Evolutionary conservation across 805 yeast species (phyloP).

Genomic region (Barnettozyma pratensis): DNA sequence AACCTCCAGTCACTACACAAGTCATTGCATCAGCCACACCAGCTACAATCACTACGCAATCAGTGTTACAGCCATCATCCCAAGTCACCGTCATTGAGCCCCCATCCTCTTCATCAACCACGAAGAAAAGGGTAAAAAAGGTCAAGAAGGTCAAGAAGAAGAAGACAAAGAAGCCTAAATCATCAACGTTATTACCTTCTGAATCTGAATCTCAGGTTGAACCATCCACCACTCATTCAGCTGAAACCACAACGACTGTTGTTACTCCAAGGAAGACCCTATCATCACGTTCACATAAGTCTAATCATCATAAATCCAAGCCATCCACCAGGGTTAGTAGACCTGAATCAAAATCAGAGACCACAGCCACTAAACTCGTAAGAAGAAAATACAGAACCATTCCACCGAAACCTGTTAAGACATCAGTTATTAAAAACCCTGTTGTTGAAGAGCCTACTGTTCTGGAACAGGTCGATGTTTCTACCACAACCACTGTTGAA

Average conservation of each 20-base stretch:
- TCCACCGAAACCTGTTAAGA: no score
- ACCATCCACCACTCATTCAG: neutral
- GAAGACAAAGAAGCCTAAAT: slow-evolving; percentile 7
- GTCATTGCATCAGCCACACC: neutral
- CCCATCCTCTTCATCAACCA: neutral
- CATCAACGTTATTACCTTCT: neutral
- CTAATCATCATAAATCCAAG: no score
- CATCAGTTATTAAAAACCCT: no score
- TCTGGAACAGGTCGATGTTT: no score
- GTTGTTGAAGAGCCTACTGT: no score
- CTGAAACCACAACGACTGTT: neutral
- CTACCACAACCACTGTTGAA: neutral
- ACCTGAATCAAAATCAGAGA: no score
- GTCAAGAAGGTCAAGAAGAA: slow-evolving; percentile 10
- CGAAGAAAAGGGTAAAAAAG: slow-evolving; percentile 3
- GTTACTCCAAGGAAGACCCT: neutral
- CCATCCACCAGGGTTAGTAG: no score
- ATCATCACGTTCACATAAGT: neutral
- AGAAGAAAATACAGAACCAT: no score
- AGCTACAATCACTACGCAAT: neutral
- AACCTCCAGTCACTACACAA: neutral
- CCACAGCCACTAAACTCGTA: no score
- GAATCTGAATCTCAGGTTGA: neutral
- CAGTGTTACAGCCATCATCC: neutral
- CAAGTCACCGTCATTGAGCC: neutral